A percentile compares a stretch with the other conserved stretches of the same genome.
Evolutionary conservation across 164 flowering plant species (phyloP).

Genomic region (Pachysandra terminalis): DNA sequence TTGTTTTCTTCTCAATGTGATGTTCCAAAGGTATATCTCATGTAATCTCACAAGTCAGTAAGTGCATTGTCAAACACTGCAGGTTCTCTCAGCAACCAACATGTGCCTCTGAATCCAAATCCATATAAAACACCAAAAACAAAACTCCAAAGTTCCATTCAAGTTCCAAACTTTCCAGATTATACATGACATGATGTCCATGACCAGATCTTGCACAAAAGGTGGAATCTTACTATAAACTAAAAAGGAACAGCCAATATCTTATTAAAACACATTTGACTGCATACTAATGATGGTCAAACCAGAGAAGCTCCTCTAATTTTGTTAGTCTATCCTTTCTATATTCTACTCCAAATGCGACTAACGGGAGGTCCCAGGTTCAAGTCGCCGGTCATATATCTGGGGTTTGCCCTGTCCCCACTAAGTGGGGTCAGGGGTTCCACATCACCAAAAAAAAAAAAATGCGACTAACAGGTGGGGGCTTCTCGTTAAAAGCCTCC

Average conservation of each 20-base stretch:
- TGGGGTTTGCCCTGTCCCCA: no score
- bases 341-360: not conserved
- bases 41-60: no score
- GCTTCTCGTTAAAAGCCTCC: slow-evolving; percentile 4
- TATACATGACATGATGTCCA: not conserved
- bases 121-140: not conserved
- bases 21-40: not conserved
- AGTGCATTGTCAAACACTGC: not conserved
- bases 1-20: no score
- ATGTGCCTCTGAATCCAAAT: slow-evolving; percentile 6
- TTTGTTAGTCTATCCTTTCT: not conserved
- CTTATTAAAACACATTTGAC: not conserved
- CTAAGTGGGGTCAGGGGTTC: no score
- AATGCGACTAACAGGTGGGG: slow-evolving; percentile 8
- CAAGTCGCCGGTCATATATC: no score
- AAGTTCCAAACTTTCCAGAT: not conserved
- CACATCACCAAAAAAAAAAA: no score
- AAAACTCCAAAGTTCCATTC: not conserved
- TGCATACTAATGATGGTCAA: not conserved
- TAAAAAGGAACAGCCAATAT: not conserved
- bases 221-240: not conserved
- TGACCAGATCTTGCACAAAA: slow-evolving; percentile 6
- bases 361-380: slow-evolving; percentile 3
- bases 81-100: not conserved
- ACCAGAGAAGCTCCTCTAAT: not conserved